A percentile compares a stretch with the other conserved stretches of the same genome.
Conservation (phyloP, 2,329 filamentous ascomycete genomes). For the Fusarium miscanthi region DNA sequence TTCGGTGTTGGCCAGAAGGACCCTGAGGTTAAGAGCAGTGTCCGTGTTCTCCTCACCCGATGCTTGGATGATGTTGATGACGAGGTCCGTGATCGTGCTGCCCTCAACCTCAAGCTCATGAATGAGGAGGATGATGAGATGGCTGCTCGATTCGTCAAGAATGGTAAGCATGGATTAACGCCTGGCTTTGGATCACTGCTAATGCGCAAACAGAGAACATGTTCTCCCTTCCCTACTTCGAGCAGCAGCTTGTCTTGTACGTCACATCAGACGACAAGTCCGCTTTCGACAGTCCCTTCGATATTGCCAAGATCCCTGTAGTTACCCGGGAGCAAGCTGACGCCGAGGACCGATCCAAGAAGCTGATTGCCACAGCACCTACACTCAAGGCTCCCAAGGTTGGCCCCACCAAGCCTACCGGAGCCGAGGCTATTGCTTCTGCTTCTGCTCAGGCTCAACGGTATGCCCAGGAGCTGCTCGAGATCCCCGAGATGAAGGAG, state of each 20-base stretch:
- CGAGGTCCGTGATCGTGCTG: conserved; percentile 95
- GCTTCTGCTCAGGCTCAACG: conserved; percentile 86
- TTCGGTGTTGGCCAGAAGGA: conserved; percentile 98
- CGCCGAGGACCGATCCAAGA: conserved; percentile 96
- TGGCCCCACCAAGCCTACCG: conserved; percentile 77
- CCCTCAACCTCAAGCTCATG: conserved; percentile 92
- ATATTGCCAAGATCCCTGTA: conserved; percentile 88
- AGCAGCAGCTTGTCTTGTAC: conserved; percentile 97
- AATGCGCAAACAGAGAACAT: conserved; percentile 75
- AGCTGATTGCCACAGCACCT: conserved; percentile 90
- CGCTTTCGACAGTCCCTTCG: conserved; percentile 87
- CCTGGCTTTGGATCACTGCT: not conserved
- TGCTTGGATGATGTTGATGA: conserved; percentile 98
- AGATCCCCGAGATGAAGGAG: conserved; percentile 89
- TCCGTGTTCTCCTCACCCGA: conserved; percentile 89
- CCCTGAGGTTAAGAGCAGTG: conserved; percentile 94
- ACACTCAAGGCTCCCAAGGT: conserved; percentile 93
- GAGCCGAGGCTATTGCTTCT: conserved; percentile 79
- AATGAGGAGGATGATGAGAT: conserved; percentile 89
- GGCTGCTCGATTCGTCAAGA: conserved; percentile 90
- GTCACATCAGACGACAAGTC: conserved; percentile 92
- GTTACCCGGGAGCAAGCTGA: conserved; percentile 96
- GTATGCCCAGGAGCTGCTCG: conserved; percentile 86
- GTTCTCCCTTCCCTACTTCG: conserved; percentile 93
- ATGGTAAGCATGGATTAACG: conserved; percentile 65